Base-by-base conservation (phyloP, 2,329 filamentous ascomycete species). In the Neophaeococcomyces mojaviensis region DNA sequence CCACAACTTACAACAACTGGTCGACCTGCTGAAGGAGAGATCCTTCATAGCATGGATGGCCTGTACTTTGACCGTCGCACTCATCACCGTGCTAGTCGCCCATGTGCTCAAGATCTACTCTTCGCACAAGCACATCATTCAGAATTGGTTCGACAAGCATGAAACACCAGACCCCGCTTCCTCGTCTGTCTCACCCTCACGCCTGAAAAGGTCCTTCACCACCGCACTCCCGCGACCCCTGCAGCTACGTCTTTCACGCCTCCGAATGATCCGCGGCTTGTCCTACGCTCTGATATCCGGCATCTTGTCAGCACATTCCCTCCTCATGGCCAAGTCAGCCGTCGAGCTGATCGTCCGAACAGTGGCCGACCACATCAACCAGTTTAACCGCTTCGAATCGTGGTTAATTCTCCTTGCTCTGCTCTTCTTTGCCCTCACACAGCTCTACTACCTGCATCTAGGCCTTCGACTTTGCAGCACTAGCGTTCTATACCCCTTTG, bases 401-500 rank as follows among this genome's bases (percentile, higher is more conserved):
- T 98, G 90, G 89, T 77, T 85, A 53, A 89, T 97, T 46, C 76
- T 98, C 1, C 66, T 95, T 18, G 83, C 81, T 5, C 82, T 98
- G 43, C 74, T 96, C 49, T 73, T 76, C 3, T 74, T 97, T 50
- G 90, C 92, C 3, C 76, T 98, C 36, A 85, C 82, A 36, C 92
- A 98, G 66, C 77, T 98, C 4, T 98, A 95, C 68, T 97, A 94
- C 65, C 79, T 98, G 50, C 92, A 98, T 62, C 80, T 87, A 35
- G 92, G 92, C 44, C 76, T 98, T 52, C 95, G 95, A 67, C 76
- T 98, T 43, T 88, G 94, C 64, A 96, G 89, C 45, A 97, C 92
- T 18, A 95, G 88, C 59, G 84, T 97, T 51, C 75, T 98, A 55
- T 98, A 98, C 66, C 92, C 92, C 4, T 82, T 97, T 57, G 89